phyloP scores from a whole-genome alignment of 176 grass and related monocot genomes.

The Urochloa ruziziensis region DNA sequence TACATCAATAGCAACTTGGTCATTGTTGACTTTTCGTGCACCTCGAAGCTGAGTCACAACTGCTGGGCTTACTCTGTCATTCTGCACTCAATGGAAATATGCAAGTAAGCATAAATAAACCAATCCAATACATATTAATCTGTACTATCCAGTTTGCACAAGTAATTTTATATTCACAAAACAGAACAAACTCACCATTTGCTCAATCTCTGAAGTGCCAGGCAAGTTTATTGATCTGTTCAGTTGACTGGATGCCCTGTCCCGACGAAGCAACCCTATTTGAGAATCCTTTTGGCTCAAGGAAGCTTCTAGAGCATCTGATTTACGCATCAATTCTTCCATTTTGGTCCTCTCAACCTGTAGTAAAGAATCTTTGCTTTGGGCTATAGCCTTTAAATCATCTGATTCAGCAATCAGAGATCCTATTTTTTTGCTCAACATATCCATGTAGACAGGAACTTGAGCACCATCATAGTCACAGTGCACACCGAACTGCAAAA shows the following conservation, averaged over 20 bases:
- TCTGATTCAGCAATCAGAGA: conserved; percentile 64
- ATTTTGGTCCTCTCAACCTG: conserved; percentile 72
- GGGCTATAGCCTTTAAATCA: conserved; percentile 56
- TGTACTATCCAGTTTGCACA: conserved; percentile 6
- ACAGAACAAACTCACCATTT: conserved; percentile 53
- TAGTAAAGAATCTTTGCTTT: conserved; percentile 86
- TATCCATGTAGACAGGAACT: conserved; percentile 61
- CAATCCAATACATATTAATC: not conserved
- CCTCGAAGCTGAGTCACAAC: conserved; percentile 68
- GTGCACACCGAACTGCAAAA: conserved; percentile 59
- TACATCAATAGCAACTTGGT: conserved; percentile 91
- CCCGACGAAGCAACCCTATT: conserved; percentile 54
- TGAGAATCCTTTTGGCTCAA: conserved; percentile 66
- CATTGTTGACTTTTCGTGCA: conserved; percentile 73
- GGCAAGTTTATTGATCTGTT: conserved; percentile 52
- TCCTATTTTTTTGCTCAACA: conserved; percentile 71
- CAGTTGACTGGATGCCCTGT: conserved; percentile 43
- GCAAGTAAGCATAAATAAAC: conserved; percentile 3
- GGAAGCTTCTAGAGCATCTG: conserved; percentile 72
- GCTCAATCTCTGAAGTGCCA: conserved; percentile 81
- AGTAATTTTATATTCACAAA: not conserved
- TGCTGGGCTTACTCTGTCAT: conserved; percentile 61
- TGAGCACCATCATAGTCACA: conserved; percentile 51
- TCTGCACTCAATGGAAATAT: conserved; percentile 51
- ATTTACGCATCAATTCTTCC: conserved; percentile 65